A percentile compares a stretch with the other conserved stretches of the same genome.
These are phyloP conservation scores for Sclerotinia borealis DNA, from an alignment of 2,329 filamentous ascomycete species.

Conservation along the genomic window DNA sequence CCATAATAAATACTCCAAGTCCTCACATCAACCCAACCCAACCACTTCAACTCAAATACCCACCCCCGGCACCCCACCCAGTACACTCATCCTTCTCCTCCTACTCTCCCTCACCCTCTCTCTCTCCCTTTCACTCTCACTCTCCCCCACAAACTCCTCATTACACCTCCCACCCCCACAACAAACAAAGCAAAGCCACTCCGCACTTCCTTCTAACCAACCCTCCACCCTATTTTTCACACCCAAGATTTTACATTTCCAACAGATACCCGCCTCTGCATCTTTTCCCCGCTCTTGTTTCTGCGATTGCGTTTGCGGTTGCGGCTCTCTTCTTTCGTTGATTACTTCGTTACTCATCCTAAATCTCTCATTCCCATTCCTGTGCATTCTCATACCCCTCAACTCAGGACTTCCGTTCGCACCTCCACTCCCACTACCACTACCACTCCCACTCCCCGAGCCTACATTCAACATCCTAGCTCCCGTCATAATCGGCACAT, in stretches of 20 bases:
- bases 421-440: background rate
- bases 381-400: too few relatives aligned
- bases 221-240: conserved; percentile 21
- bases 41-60: background rate
- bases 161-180: conserved; percentile 26
- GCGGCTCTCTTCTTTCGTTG: background rate
- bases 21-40: background rate
- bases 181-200: conserved; percentile 25
- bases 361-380: too few relatives aligned
- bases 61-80: background rate
- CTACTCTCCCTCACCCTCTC: background rate
- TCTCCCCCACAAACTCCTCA: too few relatives aligned
- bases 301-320: too few relatives aligned
- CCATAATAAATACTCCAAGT: too few relatives aligned
- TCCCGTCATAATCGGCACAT: conserved; percentile 8
- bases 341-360: too few relatives aligned
- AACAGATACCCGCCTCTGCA: conserved; percentile 14
- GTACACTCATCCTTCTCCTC: conserved; percentile 1
- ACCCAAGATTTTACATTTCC: conserved; percentile 25
- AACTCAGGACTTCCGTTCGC: too few relatives aligned
- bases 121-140: background rate
- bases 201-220: conserved; percentile 17
- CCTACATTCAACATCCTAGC: conserved; percentile 4
- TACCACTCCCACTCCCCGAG: background rate
- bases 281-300: too few relatives aligned